phyloP scores from a whole-genome alignment of 306 rosid species.

The Purshia tridentata region DNA sequence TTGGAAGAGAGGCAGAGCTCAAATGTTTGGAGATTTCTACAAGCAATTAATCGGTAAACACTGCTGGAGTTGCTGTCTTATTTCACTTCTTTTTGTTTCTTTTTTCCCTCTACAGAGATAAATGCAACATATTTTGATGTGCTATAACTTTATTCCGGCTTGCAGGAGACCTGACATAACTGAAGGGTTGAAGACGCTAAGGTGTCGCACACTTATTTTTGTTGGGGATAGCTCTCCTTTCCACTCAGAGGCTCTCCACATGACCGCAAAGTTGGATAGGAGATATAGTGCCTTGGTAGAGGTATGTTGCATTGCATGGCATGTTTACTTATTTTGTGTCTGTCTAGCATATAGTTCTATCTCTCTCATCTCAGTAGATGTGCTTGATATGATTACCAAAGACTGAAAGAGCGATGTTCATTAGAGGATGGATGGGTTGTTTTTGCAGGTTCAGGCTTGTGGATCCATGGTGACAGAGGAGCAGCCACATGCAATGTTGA shows the following conservation, averaged over 20 bases:
- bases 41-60: conserved; percentile 64
- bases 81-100: not conserved
- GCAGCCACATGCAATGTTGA: conserved; percentile 94
- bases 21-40: conserved; percentile 72
- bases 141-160: conserved; percentile 27
- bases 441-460: conserved; percentile 81
- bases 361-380: not conserved
- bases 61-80: conserved; percentile 16
- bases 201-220: conserved; percentile 85
- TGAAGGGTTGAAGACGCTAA: conserved; percentile 60
- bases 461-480: conserved; percentile 98
- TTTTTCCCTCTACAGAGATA: not conserved
- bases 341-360: not conserved
- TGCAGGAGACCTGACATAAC: conserved; percentile 82
- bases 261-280: conserved; percentile 78
- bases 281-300: conserved; percentile 84
- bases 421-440: conserved; percentile 20
- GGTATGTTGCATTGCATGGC: conserved; percentile 40
- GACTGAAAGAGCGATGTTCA: not conserved
- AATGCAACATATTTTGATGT: not conserved
- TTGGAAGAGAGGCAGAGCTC: conserved; percentile 82
- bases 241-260: conserved; percentile 83
- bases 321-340: not conserved
- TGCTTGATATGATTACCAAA: not conserved
- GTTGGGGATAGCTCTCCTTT: conserved; percentile 95